Conservation (phyloP, 371 early-diverging fungal genomes). For the Rhizopus sp. region DNA sequence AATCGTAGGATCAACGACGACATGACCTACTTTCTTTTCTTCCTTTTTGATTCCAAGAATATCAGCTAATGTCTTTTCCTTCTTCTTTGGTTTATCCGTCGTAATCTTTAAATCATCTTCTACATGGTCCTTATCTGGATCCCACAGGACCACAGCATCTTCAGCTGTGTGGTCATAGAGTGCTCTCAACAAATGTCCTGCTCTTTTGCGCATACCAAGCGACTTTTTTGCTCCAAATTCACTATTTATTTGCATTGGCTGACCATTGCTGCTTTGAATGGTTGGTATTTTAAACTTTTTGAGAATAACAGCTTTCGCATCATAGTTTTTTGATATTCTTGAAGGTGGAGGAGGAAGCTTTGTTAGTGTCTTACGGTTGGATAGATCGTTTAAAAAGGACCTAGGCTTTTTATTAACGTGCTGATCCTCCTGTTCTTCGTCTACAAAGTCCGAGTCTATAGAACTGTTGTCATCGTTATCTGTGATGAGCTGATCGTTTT, state of each 20-base stretch:
- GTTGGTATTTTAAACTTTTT: conserved; percentile 46
- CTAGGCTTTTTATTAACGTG: conserved; percentile 10
- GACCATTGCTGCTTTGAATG: neutral
- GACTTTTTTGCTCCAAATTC: conserved; percentile 20
- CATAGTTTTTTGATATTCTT: conserved; percentile 30
- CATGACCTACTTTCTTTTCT: conserved; percentile 55
- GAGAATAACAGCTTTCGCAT: conserved; percentile 30
- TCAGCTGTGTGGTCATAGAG: conserved; percentile 86
- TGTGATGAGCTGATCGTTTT: neutral
- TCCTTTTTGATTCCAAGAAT: conserved; percentile 58
- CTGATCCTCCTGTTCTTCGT: conserved; percentile 19
- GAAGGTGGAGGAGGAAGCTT: conserved; percentile 19
- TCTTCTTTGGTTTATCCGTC: conserved; percentile 30
- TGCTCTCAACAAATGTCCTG: conserved; percentile 42
- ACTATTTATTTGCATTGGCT: neutral
- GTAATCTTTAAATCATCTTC: conserved; percentile 34
- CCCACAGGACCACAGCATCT: conserved; percentile 85
- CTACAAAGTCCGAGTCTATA: conserved; percentile 28
- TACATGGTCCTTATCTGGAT: conserved; percentile 64
- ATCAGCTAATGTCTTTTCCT: conserved; percentile 47
- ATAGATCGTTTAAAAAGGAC: conserved; percentile 11
- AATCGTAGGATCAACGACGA: conserved; percentile 84
- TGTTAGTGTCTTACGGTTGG: conserved; percentile 14
- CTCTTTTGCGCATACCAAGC: conserved; percentile 22
- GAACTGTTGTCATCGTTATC: conserved; percentile 18